A percentile compares a stretch with the other conserved stretches of the same genome.
phyloP scores from a whole-genome alignment of 768 basidiomycete genomes.

The Crepidotus variabilis region DNA sequence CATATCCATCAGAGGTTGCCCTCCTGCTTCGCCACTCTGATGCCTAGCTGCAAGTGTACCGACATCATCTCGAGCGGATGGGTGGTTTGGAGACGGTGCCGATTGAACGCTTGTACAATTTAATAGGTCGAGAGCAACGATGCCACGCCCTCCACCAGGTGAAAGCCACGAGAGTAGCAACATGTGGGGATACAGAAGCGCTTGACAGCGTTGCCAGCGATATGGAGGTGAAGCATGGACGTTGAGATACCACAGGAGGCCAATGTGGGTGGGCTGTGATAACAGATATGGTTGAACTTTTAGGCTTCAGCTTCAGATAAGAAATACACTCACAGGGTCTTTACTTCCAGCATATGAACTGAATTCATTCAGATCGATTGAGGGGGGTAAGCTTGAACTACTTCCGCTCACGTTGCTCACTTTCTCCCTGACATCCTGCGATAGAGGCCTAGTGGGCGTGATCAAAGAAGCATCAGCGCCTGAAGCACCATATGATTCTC shows the following conservation, averaged over 20 bases:
- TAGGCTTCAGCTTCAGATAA: not conserved
- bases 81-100: conserved; percentile 78
- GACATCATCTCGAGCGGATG: conserved; percentile 78
- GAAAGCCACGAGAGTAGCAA: conserved; percentile 86
- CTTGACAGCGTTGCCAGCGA: conserved; percentile 79
- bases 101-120: conserved; percentile 86
- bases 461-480: conserved; percentile 17
- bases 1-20: conserved; percentile 58
- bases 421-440: conserved; percentile 19
- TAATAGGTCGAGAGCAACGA: conserved; percentile 81
- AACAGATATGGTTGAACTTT: conserved; percentile 16
- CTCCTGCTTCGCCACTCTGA: conserved; percentile 48
- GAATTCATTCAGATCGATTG: conserved; percentile 42
- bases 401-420: conserved; percentile 27
- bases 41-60: conserved; percentile 77
- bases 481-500: conserved; percentile 25
- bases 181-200: conserved; percentile 78
- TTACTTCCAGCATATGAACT: conserved; percentile 45
- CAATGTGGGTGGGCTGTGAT: conserved; percentile 80
- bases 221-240: conserved; percentile 81
- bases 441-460: conserved; percentile 21
- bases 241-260: conserved; percentile 88
- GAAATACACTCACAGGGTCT: conserved; percentile 37
- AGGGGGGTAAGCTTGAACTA: conserved; percentile 34
- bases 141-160: conserved; percentile 75